Evolutionary conservation across 805 yeast genomes (phyloP).

Genomic region (Myxozyma vanderwaltii): DNA sequence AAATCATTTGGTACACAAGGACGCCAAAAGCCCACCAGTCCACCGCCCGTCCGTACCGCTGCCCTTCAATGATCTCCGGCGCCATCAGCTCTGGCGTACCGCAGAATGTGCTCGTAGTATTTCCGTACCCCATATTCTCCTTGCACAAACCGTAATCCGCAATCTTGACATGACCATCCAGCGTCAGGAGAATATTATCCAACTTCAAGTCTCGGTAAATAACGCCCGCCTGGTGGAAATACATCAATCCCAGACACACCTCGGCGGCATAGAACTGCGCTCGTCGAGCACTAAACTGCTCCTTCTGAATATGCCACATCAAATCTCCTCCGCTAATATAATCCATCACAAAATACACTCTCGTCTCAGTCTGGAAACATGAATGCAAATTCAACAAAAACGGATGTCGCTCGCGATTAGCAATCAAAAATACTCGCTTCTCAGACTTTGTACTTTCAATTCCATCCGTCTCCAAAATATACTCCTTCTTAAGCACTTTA

Average conservation of each 20-base stretch:
- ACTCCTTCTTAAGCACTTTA: constrained; percentile 93
- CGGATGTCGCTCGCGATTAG: constrained; percentile 88
- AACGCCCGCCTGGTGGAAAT: constrained; percentile 93
- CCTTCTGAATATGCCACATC: constrained; percentile 98
- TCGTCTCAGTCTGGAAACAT: constrained; percentile 96
- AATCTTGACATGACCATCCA: constrained; percentile 91
- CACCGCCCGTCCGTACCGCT: constrained; percentile 88
- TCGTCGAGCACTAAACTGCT: constrained; percentile 80
- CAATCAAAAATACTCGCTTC: constrained; percentile 81
- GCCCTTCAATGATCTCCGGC: constrained; percentile 93
- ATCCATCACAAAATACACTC: constrained; percentile 98
- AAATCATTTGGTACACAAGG: constrained; percentile 89
- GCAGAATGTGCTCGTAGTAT: constrained; percentile 91
- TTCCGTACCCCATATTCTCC: constrained; percentile 83
- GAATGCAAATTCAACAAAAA: constrained; percentile 87
- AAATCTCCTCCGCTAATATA: constrained; percentile 97
- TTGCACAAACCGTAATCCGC: constrained; percentile 98
- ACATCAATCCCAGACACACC: constrained; percentile 84
- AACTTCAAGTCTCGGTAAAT: constrained; percentile 94
- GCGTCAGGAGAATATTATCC: constrained; percentile 87
- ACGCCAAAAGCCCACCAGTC: constrained; percentile 99
- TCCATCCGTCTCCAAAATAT: constrained; percentile 92
- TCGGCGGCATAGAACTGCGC: constrained; percentile 99
- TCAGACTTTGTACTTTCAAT: constrained; percentile 94
- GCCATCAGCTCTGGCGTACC: constrained; percentile 99